Percentiles rank a stretch among this genome's conserved stretches.
phyloP scores from a whole-genome alignment of 2,329 filamentous ascomycete species.

The Penicillium sp. region DNA sequence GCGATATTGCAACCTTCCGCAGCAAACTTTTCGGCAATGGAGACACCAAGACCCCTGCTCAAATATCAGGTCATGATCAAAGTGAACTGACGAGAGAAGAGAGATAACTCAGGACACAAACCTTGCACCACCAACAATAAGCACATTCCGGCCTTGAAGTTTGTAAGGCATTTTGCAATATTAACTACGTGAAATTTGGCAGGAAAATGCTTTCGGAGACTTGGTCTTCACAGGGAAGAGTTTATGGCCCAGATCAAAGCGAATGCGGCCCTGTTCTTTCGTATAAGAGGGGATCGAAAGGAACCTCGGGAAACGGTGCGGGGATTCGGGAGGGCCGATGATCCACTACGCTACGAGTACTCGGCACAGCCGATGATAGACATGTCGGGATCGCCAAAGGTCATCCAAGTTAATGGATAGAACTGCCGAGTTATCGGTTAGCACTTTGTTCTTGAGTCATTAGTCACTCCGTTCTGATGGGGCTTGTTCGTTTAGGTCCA shows the following conservation, averaged over 20 bases:
- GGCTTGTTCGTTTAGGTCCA: not conserved
- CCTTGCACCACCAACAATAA: slow-evolving; percentile 4
- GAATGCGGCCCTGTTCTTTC: not conserved
- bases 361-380: not conserved
- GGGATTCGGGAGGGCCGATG: not conserved
- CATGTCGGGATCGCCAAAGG: too few relatives aligned
- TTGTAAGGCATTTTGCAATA: not conserved
- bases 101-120: not conserved
- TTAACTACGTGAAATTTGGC: not conserved
- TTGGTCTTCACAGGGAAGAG: not conserved
- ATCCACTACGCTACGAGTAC: not conserved
- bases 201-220: too few relatives aligned
- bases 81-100: not conserved
- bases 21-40: slow-evolving; percentile 4
- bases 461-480: too few relatives aligned
- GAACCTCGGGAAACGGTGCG: not conserved
- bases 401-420: not conserved
- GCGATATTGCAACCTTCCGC: slow-evolving; percentile 2
- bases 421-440: too few relatives aligned
- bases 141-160: slow-evolving; percentile 4
- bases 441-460: too few relatives aligned
- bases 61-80: not conserved
- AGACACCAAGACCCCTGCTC: slow-evolving; percentile 1
- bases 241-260: not conserved
- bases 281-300: not conserved